phyloP scores from a whole-genome alignment of 495 filamentous ascomycete species.

The Annulohypoxylon bovei region DNA sequence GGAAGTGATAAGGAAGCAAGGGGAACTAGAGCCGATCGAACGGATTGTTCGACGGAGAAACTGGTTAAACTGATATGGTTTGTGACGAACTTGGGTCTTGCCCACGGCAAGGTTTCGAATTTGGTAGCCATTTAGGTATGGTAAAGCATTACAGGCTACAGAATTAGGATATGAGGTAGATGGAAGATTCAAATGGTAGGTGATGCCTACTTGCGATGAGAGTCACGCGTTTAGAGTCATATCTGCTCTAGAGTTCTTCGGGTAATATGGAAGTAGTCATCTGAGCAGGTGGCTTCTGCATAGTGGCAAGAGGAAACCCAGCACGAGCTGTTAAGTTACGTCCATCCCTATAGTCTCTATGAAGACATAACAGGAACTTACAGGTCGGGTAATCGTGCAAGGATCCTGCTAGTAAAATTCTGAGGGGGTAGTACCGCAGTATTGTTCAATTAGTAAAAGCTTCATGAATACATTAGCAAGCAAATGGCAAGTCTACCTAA shows the following conservation, averaged over 20 bases:
- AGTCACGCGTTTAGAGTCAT: neutral
- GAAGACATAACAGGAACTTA: neutral
- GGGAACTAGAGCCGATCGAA: neutral
- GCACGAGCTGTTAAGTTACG: neutral
- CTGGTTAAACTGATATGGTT: slow-evolving; percentile 1
- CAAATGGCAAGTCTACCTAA: no score
- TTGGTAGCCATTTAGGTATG: slow-evolving; percentile 24
- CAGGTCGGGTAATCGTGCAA: neutral
- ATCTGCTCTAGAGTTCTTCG: neutral
- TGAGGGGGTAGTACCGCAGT: no score
- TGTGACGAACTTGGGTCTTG: slow-evolving; percentile 21
- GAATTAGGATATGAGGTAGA: neutral
- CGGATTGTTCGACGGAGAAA: neutral
- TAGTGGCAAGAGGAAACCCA: neutral
- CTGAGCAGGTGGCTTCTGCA: no score
- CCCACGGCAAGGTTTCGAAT: neutral
- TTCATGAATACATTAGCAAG: no score
- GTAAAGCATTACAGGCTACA: slow-evolving; percentile 9
- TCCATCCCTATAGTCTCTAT: neutral
- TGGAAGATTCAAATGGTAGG: neutral
- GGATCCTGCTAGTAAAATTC: neutral
- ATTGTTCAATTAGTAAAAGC: no score
- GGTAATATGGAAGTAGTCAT: neutral
- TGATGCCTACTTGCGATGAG: slow-evolving; percentile 9
- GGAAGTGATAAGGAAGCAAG: neutral